Evolutionary conservation across 2,329 filamentous ascomycete genomes (phyloP).

Genomic region (Myriosclerotinia scirpicola): DNA sequence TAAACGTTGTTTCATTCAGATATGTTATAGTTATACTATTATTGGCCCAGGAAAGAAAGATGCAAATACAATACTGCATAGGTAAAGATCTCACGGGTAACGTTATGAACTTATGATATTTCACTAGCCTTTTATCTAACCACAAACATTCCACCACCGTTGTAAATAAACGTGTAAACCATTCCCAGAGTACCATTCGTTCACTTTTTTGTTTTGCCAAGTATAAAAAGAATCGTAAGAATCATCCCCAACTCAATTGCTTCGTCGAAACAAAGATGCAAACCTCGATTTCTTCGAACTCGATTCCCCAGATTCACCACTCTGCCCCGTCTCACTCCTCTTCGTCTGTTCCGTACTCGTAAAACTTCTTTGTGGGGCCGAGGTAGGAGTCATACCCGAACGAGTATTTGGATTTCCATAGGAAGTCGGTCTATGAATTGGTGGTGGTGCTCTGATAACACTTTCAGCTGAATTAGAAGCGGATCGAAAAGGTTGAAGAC

Average conservation of each 20-base stretch:
- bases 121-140: no score
- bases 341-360: not conserved
- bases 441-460: not conserved
- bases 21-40: no score
- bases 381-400: not conserved
- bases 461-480: slow-evolving; percentile 9
- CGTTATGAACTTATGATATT: no score
- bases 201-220: not conserved
- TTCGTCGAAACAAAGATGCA: not conserved
- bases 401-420: not conserved
- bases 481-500: slow-evolving; percentile 28
- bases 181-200: not conserved
- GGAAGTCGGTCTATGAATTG: not conserved
- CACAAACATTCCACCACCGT: not conserved
- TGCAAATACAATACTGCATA: no score
- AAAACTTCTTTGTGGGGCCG: not conserved
- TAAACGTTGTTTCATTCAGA: no score
- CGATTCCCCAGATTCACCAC: not conserved
- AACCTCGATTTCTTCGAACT: slow-evolving; percentile 3
- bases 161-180: not conserved
- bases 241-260: not conserved
- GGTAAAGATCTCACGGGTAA: no score
- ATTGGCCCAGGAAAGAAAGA: no score
- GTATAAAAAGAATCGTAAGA: no score
- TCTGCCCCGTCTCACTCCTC: not conserved